A percentile compares a stretch with the other conserved stretches of the same genome.
These are phyloP conservation scores for Kwoniella bestiolae DNA, from an alignment of 768 basidiomycete genomes.

Conservation along the genomic window DNA sequence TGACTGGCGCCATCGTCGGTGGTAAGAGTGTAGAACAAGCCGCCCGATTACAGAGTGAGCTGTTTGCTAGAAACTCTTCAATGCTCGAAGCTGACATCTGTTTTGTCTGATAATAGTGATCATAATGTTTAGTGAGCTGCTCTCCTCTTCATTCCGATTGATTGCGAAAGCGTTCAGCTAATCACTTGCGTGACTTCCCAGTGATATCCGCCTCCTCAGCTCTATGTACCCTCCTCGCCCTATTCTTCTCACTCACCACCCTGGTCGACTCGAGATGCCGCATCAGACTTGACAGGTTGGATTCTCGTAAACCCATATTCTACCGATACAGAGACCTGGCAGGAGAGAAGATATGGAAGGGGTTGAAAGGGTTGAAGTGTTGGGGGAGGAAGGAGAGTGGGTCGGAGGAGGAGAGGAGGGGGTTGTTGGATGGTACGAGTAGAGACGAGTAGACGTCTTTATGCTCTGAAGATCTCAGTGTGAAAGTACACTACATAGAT, in stretches of 20 bases:
- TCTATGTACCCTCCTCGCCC: constrained; percentile 70
- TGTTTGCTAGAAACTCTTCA: not conserved
- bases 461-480: not conserved
- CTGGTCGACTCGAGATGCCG: constrained; percentile 65
- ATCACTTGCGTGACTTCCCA: not conserved
- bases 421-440: constrained; percentile 37
- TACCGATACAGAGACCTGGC: constrained; percentile 45
- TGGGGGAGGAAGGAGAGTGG: constrained; percentile 28
- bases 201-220: constrained; percentile 79
- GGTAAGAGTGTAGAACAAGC: constrained; percentile 84
- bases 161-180: not conserved
- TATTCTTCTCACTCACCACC: constrained; percentile 66
- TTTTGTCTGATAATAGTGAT: constrained; percentile 63
- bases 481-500: too few species aligned
- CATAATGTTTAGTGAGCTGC: constrained; percentile 73
- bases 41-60: constrained; percentile 72
- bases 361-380: constrained; percentile 36
- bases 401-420: constrained; percentile 37
- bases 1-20: constrained; percentile 88
- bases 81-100: not conserved
- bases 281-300: constrained; percentile 55
- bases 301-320: constrained; percentile 47
- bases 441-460: too few species aligned
- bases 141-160: not conserved
- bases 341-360: constrained; percentile 35